phyloP scores from a whole-genome alignment of 2,329 filamentous ascomycete genomes.

The Cordyceps militaris region DNA sequence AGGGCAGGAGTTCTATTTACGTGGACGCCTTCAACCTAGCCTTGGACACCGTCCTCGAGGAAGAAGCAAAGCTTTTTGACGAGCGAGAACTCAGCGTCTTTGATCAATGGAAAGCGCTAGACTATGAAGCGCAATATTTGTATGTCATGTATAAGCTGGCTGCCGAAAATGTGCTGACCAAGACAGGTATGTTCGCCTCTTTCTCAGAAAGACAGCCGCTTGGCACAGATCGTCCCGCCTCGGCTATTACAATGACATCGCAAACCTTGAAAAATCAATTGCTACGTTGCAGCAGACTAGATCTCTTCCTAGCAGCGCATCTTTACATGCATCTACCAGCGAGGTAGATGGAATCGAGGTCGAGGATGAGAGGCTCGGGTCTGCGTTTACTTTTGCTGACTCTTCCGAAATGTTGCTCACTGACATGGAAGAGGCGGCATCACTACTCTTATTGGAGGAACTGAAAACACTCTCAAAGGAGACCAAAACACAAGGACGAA shows the following conservation, averaged over 20 bases:
- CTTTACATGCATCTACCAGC: conserved; percentile 13
- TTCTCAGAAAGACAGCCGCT: conserved; percentile 80
- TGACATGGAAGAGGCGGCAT: conserved; percentile 75
- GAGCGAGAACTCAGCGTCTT: conserved; percentile 73
- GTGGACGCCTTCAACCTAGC: conserved; percentile 96
- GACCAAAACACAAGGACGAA: conserved; percentile 78
- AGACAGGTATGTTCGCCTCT: conserved; percentile 77
- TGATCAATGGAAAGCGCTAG: conserved; percentile 61
- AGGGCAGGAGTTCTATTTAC: conserved; percentile 82
- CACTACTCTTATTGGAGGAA: conserved; percentile 78
- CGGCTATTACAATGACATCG: conserved; percentile 76
- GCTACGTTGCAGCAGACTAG: conserved; percentile 53
- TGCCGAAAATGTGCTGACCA: conserved; percentile 12
- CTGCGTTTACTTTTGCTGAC: conserved; percentile 72
- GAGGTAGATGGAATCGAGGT: conserved; percentile 27
- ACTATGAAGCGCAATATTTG: conserved; percentile 87
- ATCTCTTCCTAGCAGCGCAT: conserved; percentile 40
- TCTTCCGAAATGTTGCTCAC: conserved; percentile 65
- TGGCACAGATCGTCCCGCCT: conserved; percentile 82
- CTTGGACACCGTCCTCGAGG: conserved; percentile 78
- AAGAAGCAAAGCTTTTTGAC: conserved; percentile 84
- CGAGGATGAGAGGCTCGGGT: conserved; percentile 40
- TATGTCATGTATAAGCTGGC: conserved; percentile 37
- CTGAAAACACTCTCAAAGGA: conserved; percentile 79
- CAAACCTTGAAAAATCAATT: conserved; percentile 62